Conservation (phyloP, 495 filamentous ascomycete genomes). For the Penicillium parvum region DNA sequence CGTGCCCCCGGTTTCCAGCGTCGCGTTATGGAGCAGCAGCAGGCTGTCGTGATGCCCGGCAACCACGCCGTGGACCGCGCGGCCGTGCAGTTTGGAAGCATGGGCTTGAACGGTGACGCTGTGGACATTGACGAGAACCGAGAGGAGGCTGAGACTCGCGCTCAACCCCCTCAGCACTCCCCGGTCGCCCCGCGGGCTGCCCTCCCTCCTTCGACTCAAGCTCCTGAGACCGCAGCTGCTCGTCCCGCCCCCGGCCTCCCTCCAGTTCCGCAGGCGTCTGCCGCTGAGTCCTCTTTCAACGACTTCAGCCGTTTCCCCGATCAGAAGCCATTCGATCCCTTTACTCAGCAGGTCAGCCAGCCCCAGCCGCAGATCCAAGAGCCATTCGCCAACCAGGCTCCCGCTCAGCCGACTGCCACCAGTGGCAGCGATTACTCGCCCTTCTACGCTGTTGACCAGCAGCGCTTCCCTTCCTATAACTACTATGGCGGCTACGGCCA, state of each 20-base stretch:
- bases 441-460: conserved; percentile 82
- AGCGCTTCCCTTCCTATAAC: conserved; percentile 73
- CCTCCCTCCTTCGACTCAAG: conserved; percentile 68
- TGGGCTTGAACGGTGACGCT: conserved; percentile 76
- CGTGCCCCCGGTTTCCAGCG: conserved; percentile 75
- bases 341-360: conserved; percentile 70
- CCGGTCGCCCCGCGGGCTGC: conserved; percentile 88
- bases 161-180: conserved; percentile 91
- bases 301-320: conserved; percentile 66
- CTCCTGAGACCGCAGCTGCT: conserved; percentile 55
- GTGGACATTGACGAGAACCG: conserved; percentile 89
- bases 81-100: conserved; percentile 95
- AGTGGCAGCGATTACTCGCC: conserved; percentile 77
- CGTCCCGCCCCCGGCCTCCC: conserved; percentile 67
- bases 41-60: conserved; percentile 98
- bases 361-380: conserved; percentile 56
- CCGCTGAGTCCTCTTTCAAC: conserved; percentile 49
- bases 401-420: conserved; percentile 47
- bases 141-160: conserved; percentile 90
- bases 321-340: conserved; percentile 86
- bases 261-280: conserved; percentile 54
- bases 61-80: conserved; percentile 92
- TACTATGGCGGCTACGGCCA: conserved; percentile 76
- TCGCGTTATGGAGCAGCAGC: conserved; percentile 86
- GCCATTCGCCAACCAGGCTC: conserved; percentile 55